These are phyloP conservation scores for Grammothele lineata DNA, from an alignment of 768 basidiomycete species.

Conservation along the genomic window DNA sequence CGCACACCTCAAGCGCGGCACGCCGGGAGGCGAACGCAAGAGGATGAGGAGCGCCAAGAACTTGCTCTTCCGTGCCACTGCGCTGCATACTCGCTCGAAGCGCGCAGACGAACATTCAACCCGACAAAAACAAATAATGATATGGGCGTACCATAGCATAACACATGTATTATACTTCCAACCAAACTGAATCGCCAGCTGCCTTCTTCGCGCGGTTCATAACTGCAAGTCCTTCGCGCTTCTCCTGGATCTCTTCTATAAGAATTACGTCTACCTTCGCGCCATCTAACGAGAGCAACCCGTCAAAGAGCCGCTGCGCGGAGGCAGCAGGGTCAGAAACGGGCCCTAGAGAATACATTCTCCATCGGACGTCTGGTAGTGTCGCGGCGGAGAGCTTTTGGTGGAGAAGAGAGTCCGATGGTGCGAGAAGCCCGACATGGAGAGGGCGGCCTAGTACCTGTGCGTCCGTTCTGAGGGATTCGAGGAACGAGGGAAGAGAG, in stretches of 20 bases:
- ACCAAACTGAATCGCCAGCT: constrained; percentile 50
- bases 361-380: constrained; percentile 44
- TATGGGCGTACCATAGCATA: constrained; percentile 1
- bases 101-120: too few relatives aligned
- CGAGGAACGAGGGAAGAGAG: constrained; percentile 35
- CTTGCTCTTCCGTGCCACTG: too few relatives aligned
- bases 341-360: constrained; percentile 44
- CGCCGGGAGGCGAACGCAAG: too few relatives aligned
- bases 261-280: constrained; percentile 78
- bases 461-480: constrained; percentile 34
- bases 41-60: too few relatives aligned
- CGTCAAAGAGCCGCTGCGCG: constrained; percentile 84
- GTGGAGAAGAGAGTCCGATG: constrained; percentile 49
- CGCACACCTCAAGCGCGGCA: too few relatives aligned
- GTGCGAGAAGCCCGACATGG: constrained; percentile 69
- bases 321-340: constrained; percentile 56
- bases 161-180: constrained; percentile 8
- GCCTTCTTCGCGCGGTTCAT: constrained; percentile 95
- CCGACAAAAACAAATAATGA: too few relatives aligned
- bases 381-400: constrained; percentile 19
- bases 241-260: constrained; percentile 79
- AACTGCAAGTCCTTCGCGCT: constrained; percentile 81
- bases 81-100: too few relatives aligned
- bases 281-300: constrained; percentile 73
- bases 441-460: constrained; percentile 14